Evolutionary conservation across 192 early-diverging fungal genomes (phyloP).

Genomic region (Podochytrium sp.): DNA sequence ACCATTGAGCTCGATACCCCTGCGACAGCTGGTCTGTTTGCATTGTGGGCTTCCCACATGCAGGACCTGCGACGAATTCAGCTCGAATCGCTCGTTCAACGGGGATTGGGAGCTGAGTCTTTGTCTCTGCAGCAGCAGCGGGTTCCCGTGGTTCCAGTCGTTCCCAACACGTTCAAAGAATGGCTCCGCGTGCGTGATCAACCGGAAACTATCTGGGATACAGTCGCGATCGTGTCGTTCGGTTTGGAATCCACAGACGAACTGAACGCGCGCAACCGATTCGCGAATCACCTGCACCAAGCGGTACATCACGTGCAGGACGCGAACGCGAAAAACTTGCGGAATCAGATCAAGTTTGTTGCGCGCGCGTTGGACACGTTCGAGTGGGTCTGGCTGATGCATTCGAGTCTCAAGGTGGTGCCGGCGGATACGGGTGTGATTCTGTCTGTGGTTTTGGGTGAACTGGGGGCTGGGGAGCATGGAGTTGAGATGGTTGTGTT

Average conservation of each 20-base stretch:
- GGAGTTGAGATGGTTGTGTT: not conserved
- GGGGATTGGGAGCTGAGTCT: no score
- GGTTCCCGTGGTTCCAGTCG: constrained; percentile 5
- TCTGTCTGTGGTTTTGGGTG: not conserved
- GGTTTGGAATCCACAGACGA: not conserved
- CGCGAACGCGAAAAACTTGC: not conserved
- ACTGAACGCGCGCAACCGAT: not conserved
- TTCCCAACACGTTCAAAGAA: not conserved
- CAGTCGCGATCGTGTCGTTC: not conserved
- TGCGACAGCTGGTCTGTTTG: not conserved
- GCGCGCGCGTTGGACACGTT: not conserved
- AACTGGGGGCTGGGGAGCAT: not conserved
- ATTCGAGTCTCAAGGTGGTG: not conserved
- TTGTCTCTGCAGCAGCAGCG: not conserved
- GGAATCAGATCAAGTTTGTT: no score
- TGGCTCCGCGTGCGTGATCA: not conserved
- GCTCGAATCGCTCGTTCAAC: not conserved
- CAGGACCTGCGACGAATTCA: constrained; percentile 5
- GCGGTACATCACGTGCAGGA: not conserved
- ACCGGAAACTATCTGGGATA: not conserved
- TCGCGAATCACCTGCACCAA: not conserved
- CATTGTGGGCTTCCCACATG: not conserved
- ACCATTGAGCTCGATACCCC: not conserved
- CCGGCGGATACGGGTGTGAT: not conserved
- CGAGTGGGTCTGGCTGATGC: constrained; percentile 12